These are phyloP conservation scores for Epicoccum sorghinum DNA, from an alignment of 2,329 filamentous ascomycete genomes.

Conservation along the genomic window DNA sequence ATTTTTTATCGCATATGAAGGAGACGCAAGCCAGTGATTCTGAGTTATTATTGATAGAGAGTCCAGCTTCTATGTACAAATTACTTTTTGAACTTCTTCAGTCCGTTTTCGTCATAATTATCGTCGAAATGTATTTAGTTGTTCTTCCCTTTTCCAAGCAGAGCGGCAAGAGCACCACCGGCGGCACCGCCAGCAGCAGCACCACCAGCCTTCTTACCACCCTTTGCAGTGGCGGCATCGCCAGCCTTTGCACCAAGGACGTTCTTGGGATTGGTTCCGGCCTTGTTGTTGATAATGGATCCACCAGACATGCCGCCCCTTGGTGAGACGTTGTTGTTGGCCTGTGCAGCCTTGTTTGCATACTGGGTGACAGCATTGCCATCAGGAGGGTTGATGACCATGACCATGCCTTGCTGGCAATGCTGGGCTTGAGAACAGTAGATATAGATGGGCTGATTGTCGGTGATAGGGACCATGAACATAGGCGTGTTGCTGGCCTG, in stretches of 20 bases:
- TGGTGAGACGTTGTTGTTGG: constrained; percentile 34
- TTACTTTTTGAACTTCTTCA: background rate
- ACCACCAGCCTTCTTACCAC: constrained; percentile 4
- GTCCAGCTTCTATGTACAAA: constrained; percentile 17
- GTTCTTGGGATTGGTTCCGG: constrained; percentile 30
- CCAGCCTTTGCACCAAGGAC: constrained; percentile 16
- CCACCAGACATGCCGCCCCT: constrained; percentile 29
- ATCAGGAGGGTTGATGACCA: constrained; percentile 67
- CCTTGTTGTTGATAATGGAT: constrained; percentile 26
- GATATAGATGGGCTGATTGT: constrained; percentile 72
- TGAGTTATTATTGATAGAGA: constrained; percentile 14
- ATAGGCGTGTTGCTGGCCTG: constrained; percentile 30
- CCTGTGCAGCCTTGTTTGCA: constrained; percentile 29
- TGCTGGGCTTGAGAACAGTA: constrained; percentile 73
- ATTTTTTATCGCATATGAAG: background rate
- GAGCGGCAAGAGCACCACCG: constrained; percentile 14
- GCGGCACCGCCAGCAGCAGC: constrained; percentile 4
- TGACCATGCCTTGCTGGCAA: constrained; percentile 74
- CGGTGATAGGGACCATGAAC: constrained; percentile 37
- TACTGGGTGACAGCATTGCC: constrained; percentile 33
- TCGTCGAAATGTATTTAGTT: constrained; percentile 4
- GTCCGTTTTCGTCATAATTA: background rate
- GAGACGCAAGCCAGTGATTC: background rate
- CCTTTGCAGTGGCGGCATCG: constrained; percentile 12
- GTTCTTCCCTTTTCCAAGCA: constrained; percentile 16